phyloP scores from a whole-genome alignment of 2,329 filamentous ascomycete genomes.

The Dryadomyces quercus-mongolicae region DNA sequence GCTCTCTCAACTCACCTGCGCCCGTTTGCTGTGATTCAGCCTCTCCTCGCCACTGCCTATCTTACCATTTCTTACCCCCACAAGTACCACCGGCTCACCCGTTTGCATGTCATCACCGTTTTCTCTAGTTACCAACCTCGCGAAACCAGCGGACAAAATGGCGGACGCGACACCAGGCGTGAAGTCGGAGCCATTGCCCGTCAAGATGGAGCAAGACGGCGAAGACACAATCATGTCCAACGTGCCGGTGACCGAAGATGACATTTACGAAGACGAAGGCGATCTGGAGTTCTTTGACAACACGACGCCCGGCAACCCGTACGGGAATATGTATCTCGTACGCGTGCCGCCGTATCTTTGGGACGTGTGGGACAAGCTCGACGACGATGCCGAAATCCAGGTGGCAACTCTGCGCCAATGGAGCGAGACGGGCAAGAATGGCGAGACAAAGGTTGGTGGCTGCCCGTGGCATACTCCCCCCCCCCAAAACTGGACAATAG shows the following conservation, averaged over 20 bases:
- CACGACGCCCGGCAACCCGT: constrained; percentile 21
- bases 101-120: too few species aligned
- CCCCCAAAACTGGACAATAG: too few species aligned
- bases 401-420: constrained; percentile 62
- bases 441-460: constrained; percentile 26
- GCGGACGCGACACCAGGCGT: constrained; percentile 7
- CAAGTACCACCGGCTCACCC: too few species aligned
- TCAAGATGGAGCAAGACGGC: constrained; percentile 30
- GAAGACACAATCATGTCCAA: constrained; percentile 8
- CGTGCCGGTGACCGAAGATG: constrained; percentile 38
- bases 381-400: constrained; percentile 71
- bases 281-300: constrained; percentile 44
- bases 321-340: constrained; percentile 53
- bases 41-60: too few species aligned
- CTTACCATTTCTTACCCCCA: too few species aligned
- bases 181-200: constrained; percentile 14
- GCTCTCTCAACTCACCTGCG: too few species aligned
- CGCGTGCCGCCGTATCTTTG: constrained; percentile 71
- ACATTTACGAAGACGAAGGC: constrained; percentile 54
- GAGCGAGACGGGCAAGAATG: constrained; percentile 40
- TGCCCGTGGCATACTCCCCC: too few species aligned
- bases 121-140: background rate
- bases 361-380: constrained; percentile 64
- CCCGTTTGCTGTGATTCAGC: too few species aligned
- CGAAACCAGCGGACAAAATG: background rate